Conservation (phyloP, 371 early-diverging fungal species). For the Lichtheimia ramosa region DNA sequence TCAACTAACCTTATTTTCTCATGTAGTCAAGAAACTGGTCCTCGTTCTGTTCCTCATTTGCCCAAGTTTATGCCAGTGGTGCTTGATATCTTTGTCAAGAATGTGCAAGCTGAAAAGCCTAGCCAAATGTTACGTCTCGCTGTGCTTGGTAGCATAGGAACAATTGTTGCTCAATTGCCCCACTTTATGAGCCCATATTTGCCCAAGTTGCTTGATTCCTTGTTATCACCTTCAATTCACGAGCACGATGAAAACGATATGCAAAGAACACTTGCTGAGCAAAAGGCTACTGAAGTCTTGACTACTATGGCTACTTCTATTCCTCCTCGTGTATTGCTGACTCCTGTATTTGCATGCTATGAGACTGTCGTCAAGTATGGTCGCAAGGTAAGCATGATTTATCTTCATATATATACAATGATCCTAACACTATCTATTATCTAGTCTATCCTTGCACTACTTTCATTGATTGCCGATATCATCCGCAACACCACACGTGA, state of each 20-base stretch:
- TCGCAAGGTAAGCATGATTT: conserved; percentile 26
- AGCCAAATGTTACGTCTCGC: conserved; percentile 55
- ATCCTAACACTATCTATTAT: background rate
- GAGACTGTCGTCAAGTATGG: conserved; percentile 59
- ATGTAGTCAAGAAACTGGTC: conserved; percentile 67
- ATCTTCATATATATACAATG: background rate
- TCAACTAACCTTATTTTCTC: conserved; percentile 1
- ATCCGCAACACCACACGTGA: conserved; percentile 66
- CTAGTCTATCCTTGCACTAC: conserved; percentile 19
- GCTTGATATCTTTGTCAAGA: conserved; percentile 35
- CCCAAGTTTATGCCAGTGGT: conserved; percentile 83
- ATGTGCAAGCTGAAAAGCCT: conserved; percentile 33
- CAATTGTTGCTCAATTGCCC: conserved; percentile 71
- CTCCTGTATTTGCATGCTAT: conserved; percentile 66
- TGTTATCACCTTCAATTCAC: conserved; percentile 59
- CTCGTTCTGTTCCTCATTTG: conserved; percentile 81
- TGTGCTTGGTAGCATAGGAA: conserved; percentile 71
- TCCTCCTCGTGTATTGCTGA: conserved; percentile 71
- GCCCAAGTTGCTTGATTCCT: conserved; percentile 52
- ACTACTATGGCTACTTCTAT: conserved; percentile 57
- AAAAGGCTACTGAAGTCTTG: conserved; percentile 55
- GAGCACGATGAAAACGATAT: conserved; percentile 38
- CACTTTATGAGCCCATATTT: conserved; percentile 86
- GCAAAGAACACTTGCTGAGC: conserved; percentile 44
- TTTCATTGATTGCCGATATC: conserved; percentile 64